Base-by-base conservation (phyloP, 805 yeast genomes). In the Lipomyces kockii region DNA sequence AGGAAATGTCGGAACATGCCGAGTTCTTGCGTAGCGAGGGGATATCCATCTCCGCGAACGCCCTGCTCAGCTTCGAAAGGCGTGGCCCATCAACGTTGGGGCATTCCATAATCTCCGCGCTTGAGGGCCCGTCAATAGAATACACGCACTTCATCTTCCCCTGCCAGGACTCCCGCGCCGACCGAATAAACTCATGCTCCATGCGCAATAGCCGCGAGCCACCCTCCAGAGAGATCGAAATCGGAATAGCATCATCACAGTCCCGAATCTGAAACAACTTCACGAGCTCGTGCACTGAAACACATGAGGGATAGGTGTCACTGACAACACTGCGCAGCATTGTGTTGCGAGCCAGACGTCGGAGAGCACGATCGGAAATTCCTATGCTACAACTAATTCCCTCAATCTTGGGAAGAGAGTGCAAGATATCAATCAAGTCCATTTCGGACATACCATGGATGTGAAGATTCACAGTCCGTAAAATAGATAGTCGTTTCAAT, bases 211-310 rank as follows among this genome's bases (percentile, higher is more conserved):
- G 29, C 17, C 37, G 54, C 34, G 60, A 52, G n/a, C 64, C 64
- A 27, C 37, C 59, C 56, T 61, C 60, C 29, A 61, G 9, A 25
- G 27, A n/a, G 7, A 61, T 37, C 32, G 22, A 20, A 12, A 61
- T 61, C 25, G 64, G 64, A 4, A 61, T 34, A 2, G 46, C 25
- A n/a, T 55, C 64, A 7, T 61, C 64, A 11, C 32, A 29, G 53
- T 61, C 64, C 43, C 46, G 60, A 17, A 39, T 25, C 20, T 37
- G 35, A 22, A 61, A 55, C 22, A 61, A 17, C 3, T 54, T 35
- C 46, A 27, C 27, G 43, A 61, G 34, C 17, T 11, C 54, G 39
- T 20, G n/a, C 32, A 37, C 58, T 11, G 54, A 39, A n/a, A 61
- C 29, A 11, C 46, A 17, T 9, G 64, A 61, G 11, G 64, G 64